A percentile compares a stretch with the other conserved stretches of the same genome.
phyloP scores from a whole-genome alignment of 192 early-diverging fungal genomes.

The Backusella australiensis region DNA sequence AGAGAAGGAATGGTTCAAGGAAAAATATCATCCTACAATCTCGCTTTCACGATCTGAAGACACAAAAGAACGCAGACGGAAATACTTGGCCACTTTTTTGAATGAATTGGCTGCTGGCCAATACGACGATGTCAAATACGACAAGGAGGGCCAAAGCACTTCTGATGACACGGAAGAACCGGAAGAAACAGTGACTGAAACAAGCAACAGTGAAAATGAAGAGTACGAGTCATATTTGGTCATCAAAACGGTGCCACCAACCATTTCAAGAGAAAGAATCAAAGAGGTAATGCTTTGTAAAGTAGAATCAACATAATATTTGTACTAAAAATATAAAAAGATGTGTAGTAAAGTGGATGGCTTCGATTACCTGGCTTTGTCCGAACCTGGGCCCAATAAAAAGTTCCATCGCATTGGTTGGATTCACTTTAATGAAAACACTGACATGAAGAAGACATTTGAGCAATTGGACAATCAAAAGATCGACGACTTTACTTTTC shows the following conservation, averaged over 20 bases:
- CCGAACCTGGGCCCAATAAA: slow-evolving; percentile 82
- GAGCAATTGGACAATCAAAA: slow-evolving; percentile 57
- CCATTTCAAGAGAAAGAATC: slow-evolving; percentile 59
- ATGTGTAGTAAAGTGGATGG: slow-evolving; percentile 69
- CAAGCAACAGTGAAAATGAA: background rate
- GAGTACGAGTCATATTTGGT: slow-evolving; percentile 55
- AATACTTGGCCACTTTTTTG: slow-evolving; percentile 58
- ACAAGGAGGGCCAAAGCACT: slow-evolving; percentile 39
- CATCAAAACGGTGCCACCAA: slow-evolving; percentile 76
- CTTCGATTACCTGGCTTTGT: slow-evolving; percentile 80
- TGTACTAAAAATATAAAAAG: slow-evolving; percentile 25
- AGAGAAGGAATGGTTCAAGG: slow-evolving; percentile 88
- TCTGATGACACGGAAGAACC: background rate
- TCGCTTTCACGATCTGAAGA: slow-evolving; percentile 54
- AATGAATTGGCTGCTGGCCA: slow-evolving; percentile 65
- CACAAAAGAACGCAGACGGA: slow-evolving; percentile 53
- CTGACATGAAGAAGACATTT: slow-evolving; percentile 75
- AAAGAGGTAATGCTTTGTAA: slow-evolving; percentile 50
- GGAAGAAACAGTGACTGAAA: slow-evolving; percentile 20
- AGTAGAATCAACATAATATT: background rate
- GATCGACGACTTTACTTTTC: slow-evolving; percentile 52
- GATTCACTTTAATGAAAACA: slow-evolving; percentile 86
- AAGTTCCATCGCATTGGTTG: slow-evolving; percentile 92
- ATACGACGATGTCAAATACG: slow-evolving; percentile 60
- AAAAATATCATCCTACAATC: slow-evolving; percentile 84